Conservation (phyloP, 495 filamentous ascomycete genomes). For the Symbiotaphrina buchneri region DNA sequence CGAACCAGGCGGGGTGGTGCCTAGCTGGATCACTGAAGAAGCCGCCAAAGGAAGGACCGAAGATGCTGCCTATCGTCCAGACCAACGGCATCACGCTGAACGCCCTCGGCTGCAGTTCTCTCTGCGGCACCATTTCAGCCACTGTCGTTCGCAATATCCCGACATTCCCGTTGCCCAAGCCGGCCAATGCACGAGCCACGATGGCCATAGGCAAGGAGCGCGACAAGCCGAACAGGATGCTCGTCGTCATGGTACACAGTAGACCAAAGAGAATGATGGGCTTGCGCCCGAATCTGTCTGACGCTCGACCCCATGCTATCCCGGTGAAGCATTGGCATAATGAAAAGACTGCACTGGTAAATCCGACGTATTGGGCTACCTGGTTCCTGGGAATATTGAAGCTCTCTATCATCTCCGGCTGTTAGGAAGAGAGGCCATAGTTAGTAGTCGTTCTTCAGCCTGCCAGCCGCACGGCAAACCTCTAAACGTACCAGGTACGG, state of each 20-base stretch:
- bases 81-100: conserved; percentile 72
- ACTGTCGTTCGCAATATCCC: conserved; percentile 50
- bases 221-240: conserved; percentile 58
- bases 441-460: background rate
- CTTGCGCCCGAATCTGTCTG: conserved; percentile 54
- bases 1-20: conserved; percentile 46
- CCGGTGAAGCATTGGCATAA: conserved; percentile 50
- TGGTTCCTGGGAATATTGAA: conserved; percentile 50
- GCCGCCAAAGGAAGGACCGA: conserved; percentile 76
- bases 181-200: conserved; percentile 39
- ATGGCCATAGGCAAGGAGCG: conserved; percentile 50
- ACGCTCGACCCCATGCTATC: conserved; percentile 57
- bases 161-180: conserved; percentile 43
- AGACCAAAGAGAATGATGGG: conserved; percentile 48
- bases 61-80: conserved; percentile 60
- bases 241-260: conserved; percentile 47
- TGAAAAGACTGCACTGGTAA: conserved; percentile 52
- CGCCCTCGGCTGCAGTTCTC: conserved; percentile 57
- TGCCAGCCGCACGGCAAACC: background rate
- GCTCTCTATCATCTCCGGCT: conserved; percentile 67
- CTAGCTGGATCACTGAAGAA: conserved; percentile 55
- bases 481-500: conserved; percentile 43
- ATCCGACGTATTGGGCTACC: conserved; percentile 56
- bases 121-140: conserved; percentile 59
- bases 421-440: no score